Conservation (phyloP, 768 basidiomycete species). For the Collybia mongolica region DNA sequence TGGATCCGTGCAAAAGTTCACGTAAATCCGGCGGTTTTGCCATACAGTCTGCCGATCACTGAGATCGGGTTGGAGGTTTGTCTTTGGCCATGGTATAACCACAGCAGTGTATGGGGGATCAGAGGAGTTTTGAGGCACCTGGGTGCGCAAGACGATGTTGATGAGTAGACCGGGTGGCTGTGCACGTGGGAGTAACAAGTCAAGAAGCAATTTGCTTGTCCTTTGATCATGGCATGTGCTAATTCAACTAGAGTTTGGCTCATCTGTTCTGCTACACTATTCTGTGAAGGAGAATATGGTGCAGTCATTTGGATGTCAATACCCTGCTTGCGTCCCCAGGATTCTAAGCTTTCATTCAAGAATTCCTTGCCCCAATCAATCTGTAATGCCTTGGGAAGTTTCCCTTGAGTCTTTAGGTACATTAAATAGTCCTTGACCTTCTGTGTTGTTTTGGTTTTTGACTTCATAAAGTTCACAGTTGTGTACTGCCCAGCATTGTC, state of each 20-base stretch:
- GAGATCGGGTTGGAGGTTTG: no score
- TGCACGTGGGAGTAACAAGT: no score
- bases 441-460: neutral
- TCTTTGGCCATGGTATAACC: no score
- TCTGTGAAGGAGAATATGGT: slow-evolving; percentile 27
- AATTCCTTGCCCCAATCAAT: slow-evolving; percentile 2
- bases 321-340: slow-evolving; percentile 17
- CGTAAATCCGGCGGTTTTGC: no score
- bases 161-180: no score
- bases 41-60: no score
- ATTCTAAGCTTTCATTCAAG: neutral
- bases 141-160: no score
- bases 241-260: slow-evolving; percentile 20
- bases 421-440: neutral
- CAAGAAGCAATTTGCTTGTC: no score
- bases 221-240: slow-evolving; percentile 10
- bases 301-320: slow-evolving; percentile 22
- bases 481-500: neutral
- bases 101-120: no score
- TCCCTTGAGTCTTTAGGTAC: neutral
- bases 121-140: no score
- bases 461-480: neutral
- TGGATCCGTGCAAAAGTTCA: no score
- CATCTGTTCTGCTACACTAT: slow-evolving; percentile 28
- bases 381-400: neutral